These are phyloP conservation scores for Solanum virginianum DNA, from an alignment of 257 asterid species.

Conservation along the genomic window DNA sequence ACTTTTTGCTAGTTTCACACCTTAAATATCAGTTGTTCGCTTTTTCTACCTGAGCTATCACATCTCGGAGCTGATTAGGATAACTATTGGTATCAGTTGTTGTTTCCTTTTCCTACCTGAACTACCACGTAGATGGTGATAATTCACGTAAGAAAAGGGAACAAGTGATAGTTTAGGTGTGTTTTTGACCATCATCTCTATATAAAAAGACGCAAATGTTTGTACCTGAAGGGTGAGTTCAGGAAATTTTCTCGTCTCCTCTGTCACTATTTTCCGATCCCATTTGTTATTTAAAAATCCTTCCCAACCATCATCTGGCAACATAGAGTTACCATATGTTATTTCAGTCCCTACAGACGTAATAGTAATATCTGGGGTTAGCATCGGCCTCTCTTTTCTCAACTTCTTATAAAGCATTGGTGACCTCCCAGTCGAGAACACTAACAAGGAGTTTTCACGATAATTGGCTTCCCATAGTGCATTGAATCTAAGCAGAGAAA, in stretches of 20 bases:
- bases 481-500: slow-evolving; percentile 85
- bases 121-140: not conserved
- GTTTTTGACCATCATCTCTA: not conserved
- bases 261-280: slow-evolving; percentile 66
- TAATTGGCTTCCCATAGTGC: slow-evolving; percentile 91
- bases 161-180: not conserved
- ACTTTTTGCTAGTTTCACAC: not conserved
- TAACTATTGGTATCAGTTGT: not conserved
- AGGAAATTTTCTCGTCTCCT: slow-evolving; percentile 57
- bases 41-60: not conserved
- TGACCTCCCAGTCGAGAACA: slow-evolving; percentile 97
- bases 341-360: slow-evolving; percentile 98
- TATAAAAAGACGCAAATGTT: not conserved
- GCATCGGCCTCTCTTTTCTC: slow-evolving; percentile 92
- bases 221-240: slow-evolving; percentile 86
- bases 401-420: slow-evolving; percentile 76
- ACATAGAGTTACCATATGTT: slow-evolving; percentile 87
- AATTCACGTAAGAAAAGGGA: not conserved
- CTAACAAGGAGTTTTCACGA: slow-evolving; percentile 71
- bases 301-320: slow-evolving; percentile 89
- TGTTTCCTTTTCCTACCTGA: not conserved
- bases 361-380: slow-evolving; percentile 91
- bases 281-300: slow-evolving; percentile 72
- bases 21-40: not conserved
- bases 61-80: not conserved